phyloP scores from a whole-genome alignment of 768 basidiomycete species.

The Lentinula boryana region DNA sequence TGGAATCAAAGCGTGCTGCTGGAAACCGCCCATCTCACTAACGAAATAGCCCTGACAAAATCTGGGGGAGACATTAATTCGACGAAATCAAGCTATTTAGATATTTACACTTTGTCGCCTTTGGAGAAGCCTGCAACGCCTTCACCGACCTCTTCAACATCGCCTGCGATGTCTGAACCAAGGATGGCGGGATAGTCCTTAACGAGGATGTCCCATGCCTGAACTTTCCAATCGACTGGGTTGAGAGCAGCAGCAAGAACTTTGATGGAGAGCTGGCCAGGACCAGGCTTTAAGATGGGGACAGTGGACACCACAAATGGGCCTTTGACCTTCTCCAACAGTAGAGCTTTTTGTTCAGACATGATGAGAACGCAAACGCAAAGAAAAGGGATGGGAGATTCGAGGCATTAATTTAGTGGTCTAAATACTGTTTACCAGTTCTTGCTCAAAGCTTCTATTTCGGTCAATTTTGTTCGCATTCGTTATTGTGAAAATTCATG shows the following conservation, averaged over 20 bases:
- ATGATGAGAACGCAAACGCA: not conserved
- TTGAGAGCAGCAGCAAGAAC: not conserved
- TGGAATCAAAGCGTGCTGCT: constrained; percentile 36
- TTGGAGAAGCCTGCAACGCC: constrained; percentile 42
- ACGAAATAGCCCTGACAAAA: constrained; percentile 33
- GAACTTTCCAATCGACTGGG: constrained; percentile 19
- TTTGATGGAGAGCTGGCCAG: constrained; percentile 5
- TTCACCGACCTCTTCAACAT: constrained; percentile 44
- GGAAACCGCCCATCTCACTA: constrained; percentile 34
- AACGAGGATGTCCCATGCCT: constrained; percentile 30
- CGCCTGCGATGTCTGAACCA: constrained; percentile 47
- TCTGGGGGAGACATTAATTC: constrained; percentile 15
- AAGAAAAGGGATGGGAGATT: not conserved
- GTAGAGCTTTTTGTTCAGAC: constrained; percentile 3
- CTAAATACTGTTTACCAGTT: too few relatives aligned
- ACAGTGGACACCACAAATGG: not conserved
- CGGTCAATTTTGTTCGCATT: too few relatives aligned
- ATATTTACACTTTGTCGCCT: constrained; percentile 48
- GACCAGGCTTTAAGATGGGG: not conserved
- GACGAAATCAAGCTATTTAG: not conserved
- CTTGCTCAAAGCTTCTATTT: too few relatives aligned
- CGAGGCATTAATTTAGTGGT: too few relatives aligned
- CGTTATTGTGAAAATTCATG: too few relatives aligned
- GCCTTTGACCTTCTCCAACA: constrained; percentile 2
- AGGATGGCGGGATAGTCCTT: constrained; percentile 38